A percentile compares a stretch with the other conserved stretches of the same genome.
These are phyloP conservation scores for Lunularia cruciata DNA, from an alignment of 225 moss, liverwort and hornwort species.

Conservation along the genomic window DNA sequence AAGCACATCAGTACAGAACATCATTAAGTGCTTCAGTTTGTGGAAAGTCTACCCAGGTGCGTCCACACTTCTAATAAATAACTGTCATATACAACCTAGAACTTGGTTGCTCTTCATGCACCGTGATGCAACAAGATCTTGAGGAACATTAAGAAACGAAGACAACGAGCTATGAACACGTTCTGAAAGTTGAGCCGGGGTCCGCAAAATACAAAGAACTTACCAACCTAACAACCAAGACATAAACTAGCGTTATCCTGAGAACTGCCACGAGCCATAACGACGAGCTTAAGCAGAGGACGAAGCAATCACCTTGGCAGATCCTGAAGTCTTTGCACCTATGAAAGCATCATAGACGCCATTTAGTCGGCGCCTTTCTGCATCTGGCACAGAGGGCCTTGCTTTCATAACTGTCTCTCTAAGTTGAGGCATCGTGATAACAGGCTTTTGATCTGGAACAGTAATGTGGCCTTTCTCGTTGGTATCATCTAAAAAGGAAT, in stretches of 20 bases:
- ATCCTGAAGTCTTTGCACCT: conserved; percentile 56
- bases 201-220: too few species aligned
- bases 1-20: neutral
- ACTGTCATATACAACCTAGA: too few species aligned
- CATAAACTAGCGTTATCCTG: too few species aligned
- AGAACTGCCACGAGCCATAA: too few species aligned
- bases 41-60: too few species aligned
- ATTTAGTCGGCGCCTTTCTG: conserved; percentile 67
- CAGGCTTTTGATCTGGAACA: conserved; percentile 44
- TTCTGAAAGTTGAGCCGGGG: neutral
- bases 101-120: too few species aligned
- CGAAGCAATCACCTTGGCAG: conserved; percentile 29
- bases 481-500: conserved; percentile 55
- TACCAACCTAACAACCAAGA: too few species aligned
- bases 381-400: conserved; percentile 83
- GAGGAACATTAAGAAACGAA: neutral
- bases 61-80: too few species aligned
- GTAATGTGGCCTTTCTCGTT: conserved; percentile 21
- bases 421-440: conserved; percentile 73
- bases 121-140: neutral
- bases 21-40: too few species aligned
- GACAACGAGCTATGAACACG: neutral
- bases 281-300: neutral
- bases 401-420: conserved; percentile 65
- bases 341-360: conserved; percentile 76